A percentile compares a stretch with the other conserved stretches of the same genome.
Evolutionary conservation across 108 stramenopile genomes (phyloP).

Genomic region (Phaeodactylum tricornutum): DNA sequence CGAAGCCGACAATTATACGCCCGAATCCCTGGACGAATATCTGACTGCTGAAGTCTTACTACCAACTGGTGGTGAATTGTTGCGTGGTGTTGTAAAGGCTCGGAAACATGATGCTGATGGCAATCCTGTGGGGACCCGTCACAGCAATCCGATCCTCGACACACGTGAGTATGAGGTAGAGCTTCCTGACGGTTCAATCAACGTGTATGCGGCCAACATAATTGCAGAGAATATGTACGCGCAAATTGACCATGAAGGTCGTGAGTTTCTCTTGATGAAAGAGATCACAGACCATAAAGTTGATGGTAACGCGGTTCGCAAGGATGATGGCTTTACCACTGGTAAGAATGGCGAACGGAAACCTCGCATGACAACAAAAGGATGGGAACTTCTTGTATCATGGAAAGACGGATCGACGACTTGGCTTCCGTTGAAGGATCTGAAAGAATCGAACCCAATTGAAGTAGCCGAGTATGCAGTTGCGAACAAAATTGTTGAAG

Average conservation of each 20-base stretch:
- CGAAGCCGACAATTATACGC: no score
- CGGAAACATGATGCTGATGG: constrained; percentile 13
- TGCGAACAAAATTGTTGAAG: constrained; percentile 1
- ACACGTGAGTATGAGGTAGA: constrained; percentile 21
- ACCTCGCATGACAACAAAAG: constrained; percentile 5
- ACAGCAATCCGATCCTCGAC: constrained; percentile 30
- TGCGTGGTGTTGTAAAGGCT: constrained; percentile 11
- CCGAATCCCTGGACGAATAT: neutral
- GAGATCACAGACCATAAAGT: constrained; percentile 25
- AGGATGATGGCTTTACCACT: neutral
- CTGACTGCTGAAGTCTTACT: neutral
- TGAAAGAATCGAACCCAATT: constrained; percentile 25
- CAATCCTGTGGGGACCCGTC: neutral
- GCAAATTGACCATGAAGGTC: constrained; percentile 26
- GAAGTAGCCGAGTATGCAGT: constrained; percentile 27
- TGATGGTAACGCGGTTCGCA: constrained; percentile 9
- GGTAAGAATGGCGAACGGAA: neutral
- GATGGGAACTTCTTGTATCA: constrained; percentile 15
- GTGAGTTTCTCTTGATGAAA: constrained; percentile 1
- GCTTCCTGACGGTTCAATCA: constrained; percentile 18
- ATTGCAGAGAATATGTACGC: constrained; percentile 33
- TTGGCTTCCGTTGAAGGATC: constrained; percentile 14
- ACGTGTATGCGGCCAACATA: constrained; percentile 22
- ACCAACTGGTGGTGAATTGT: constrained; percentile 3
- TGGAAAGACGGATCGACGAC: constrained; percentile 29